A percentile compares a stretch with the other conserved stretches of the same genome.
phyloP scores from a whole-genome alignment of 1,284 basidiomycete species.

The Irpex sp. region DNA sequence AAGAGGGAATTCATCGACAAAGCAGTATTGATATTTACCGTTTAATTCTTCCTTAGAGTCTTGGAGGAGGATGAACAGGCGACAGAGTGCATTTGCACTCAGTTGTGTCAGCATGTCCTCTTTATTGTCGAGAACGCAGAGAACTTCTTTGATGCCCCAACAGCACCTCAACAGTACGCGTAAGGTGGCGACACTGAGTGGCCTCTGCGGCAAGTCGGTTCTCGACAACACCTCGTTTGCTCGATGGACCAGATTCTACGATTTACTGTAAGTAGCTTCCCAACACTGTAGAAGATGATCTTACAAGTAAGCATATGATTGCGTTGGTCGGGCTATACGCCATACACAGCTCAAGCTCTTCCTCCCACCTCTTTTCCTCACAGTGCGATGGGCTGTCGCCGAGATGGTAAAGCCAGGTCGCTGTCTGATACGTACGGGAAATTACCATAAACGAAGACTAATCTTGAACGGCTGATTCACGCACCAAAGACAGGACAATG shows the following conservation, averaged over 20 bases:
- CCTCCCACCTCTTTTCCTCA: neutral
- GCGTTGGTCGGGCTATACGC: neutral
- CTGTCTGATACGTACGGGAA: slow-evolving; percentile 35
- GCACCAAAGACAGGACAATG: slow-evolving; percentile 45
- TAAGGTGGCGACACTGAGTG: neutral
- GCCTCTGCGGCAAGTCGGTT: too few species aligned
- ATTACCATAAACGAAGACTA: slow-evolving; percentile 3
- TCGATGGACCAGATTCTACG: neutral
- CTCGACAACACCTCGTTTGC: neutral
- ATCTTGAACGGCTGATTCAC: slow-evolving; percentile 14
- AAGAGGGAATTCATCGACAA: neutral
- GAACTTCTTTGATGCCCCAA: slow-evolving; percentile 17
- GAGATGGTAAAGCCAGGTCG: slow-evolving; percentile 44
- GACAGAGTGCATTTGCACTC: slow-evolving; percentile 8
- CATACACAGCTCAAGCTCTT: neutral
- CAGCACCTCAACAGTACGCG: slow-evolving; percentile 17
- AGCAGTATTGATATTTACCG: neutral
- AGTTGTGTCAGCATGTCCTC: neutral
- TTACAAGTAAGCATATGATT: neutral
- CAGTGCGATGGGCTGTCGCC: neutral
- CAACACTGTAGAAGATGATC: neutral
- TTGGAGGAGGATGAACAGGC: slow-evolving; percentile 3
- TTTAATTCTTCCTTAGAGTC: neutral
- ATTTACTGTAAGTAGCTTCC: neutral
- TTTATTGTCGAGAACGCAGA: slow-evolving; percentile 5